Conservation (phyloP, 2,329 filamentous ascomycete species). For the Penicillium sp. region DNA sequence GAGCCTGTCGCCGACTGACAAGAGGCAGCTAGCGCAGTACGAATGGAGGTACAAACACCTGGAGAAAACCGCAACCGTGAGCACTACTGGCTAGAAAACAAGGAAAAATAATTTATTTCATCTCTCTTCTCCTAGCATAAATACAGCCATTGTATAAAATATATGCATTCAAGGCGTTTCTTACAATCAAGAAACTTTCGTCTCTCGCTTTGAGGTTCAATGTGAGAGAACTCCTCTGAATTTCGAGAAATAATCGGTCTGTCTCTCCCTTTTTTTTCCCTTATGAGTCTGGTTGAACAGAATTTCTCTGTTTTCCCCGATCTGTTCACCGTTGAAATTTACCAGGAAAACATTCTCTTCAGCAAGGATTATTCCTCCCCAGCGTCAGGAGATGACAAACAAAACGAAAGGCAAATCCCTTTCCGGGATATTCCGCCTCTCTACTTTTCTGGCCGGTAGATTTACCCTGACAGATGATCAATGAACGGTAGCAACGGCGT, state of each 20-base stretch:
- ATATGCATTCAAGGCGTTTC: conserved; percentile 35
- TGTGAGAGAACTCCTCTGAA: neutral
- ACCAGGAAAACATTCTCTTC: neutral
- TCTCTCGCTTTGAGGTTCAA: neutral
- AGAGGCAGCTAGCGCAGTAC: conserved; percentile 39
- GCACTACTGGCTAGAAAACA: conserved; percentile 18
- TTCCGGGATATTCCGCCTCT: neutral
- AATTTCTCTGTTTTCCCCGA: neutral
- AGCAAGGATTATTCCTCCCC: neutral
- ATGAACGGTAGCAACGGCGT: neutral
- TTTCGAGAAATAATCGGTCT: neutral
- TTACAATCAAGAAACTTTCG: conserved; percentile 26
- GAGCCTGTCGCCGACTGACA: conserved; percentile 35
- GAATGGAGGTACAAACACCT: conserved; percentile 41
- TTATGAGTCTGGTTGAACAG: neutral
- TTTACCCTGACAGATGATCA: neutral
- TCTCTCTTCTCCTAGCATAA: conserved; percentile 1
- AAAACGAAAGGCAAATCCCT: neutral
- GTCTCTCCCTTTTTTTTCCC: neutral
- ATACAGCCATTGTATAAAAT: conserved; percentile 11
- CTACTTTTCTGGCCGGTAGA: neutral
- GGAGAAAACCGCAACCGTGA: conserved; percentile 38
- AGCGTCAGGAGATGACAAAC: neutral
- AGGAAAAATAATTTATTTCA: conserved; percentile 12
- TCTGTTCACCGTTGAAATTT: neutral